Percentiles rank a stretch among this genome's conserved stretches.
Conservation (phyloP, 805 yeast genomes). For the Teunomyces atbi region DNA sequence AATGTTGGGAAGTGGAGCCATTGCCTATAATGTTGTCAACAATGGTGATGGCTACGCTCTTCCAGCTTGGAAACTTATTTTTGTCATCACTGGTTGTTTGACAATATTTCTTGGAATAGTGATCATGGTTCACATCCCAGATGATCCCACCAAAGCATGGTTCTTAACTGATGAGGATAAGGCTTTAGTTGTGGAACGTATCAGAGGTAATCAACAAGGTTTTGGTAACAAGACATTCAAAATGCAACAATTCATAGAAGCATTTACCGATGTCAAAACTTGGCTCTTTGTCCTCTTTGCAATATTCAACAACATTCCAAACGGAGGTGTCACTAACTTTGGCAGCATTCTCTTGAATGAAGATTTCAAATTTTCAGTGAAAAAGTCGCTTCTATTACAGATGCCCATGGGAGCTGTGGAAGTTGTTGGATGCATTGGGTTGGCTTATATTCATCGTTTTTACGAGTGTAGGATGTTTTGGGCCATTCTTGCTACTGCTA, state of each 20-base stretch:
- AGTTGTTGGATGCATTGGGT: constrained; percentile 33
- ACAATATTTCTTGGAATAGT: constrained; percentile 52
- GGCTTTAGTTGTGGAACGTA: constrained; percentile 47
- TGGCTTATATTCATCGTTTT: constrained; percentile 22
- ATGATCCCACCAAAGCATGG: constrained; percentile 42
- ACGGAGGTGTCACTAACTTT: constrained; percentile 38
- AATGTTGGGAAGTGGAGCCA: constrained; percentile 45
- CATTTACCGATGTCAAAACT: constrained; percentile 34
- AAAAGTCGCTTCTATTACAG: constrained; percentile 41
- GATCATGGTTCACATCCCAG: constrained; percentile 53
- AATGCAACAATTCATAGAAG: constrained; percentile 34
- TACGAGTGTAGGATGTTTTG: constrained; percentile 24
- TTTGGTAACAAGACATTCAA: constrained; percentile 40
- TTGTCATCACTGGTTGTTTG: constrained; percentile 57
- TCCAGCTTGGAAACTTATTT: constrained; percentile 60
- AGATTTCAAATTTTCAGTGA: constrained; percentile 23
- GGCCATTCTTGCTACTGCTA: constrained; percentile 20
- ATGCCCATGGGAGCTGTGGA: constrained; percentile 51
- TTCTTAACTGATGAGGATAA: constrained; percentile 25
- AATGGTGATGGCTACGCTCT: constrained; percentile 40
- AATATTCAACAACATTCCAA: constrained; percentile 29
- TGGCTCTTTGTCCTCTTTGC: constrained; percentile 32
- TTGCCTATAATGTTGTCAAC: constrained; percentile 43
- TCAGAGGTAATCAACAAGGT: constrained; percentile 45
- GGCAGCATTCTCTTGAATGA: constrained; percentile 30